phyloP scores from a whole-genome alignment of 1,284 basidiomycete genomes.

The Salmacisia buchloeana region DNA sequence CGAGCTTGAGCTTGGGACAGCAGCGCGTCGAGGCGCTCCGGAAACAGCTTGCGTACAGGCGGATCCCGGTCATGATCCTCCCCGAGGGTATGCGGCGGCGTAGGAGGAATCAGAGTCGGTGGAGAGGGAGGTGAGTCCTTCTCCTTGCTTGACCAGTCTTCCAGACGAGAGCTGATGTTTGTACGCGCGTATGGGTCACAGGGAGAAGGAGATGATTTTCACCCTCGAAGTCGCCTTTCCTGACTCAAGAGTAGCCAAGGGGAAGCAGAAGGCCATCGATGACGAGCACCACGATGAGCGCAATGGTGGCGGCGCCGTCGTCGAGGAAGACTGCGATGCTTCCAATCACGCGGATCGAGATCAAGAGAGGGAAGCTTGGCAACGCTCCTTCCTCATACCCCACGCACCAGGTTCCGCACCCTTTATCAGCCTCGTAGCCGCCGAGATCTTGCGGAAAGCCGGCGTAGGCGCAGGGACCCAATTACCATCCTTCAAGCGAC shows the following conservation, averaged over 20 bases:
- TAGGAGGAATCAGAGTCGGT: neutral
- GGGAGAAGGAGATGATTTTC: constrained; percentile 7
- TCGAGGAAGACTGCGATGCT: neutral
- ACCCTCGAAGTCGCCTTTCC: neutral
- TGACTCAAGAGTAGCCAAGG: neutral
- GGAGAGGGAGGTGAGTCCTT: neutral
- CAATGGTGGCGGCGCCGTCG: too few relatives aligned
- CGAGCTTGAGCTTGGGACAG: neutral
- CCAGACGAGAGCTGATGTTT: neutral
- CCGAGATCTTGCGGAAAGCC: neutral
- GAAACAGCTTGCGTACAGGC: constrained; percentile 4
- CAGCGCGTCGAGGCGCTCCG: neutral
- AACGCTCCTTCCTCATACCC: neutral
- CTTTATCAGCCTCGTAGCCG: neutral
- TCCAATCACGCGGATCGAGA: too few relatives aligned
- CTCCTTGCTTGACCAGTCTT: neutral
- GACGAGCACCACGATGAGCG: neutral
- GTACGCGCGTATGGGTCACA: neutral
- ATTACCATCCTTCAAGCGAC: neutral
- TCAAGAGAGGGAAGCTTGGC: neutral
- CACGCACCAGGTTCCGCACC: neutral
- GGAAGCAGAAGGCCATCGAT: neutral
- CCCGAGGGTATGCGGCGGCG: neutral
- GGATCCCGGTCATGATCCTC: constrained; percentile 4
- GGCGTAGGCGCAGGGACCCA: neutral